Evolutionary conservation across 73 alveolate genomes (phyloP), one percentile per base, ranked within the genome.

Genomic region (Vitrella brassicaformis): DNA sequence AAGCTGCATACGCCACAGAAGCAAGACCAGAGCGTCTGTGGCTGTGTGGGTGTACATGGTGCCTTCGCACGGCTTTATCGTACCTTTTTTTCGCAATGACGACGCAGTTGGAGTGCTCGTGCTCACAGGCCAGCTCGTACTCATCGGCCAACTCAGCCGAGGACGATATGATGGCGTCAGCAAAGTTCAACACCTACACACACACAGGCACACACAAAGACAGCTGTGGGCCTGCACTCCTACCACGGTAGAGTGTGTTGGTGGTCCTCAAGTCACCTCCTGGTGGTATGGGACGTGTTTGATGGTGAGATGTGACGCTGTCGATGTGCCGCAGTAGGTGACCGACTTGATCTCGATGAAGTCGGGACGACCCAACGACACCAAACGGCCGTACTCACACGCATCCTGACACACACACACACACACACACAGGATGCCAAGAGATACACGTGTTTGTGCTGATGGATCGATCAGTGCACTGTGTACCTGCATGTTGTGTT

Each of bases 51-150:
- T 39, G 56, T 39, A 14, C 56, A 39, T 39, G 56, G 56, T 39
- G 56, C 56, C 4, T 39, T 4, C 56, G n/a, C n/a, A n/a, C n/a
- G n/a, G 4, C 56, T 8, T 39, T 39, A 8, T 39, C 56, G 4
- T 39, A 39, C 56, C 22, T 39, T 39, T 39, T 39, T 14, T 39
- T 39, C 56, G 56, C 56, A 39, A 39, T 39, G 56, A 39, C 22
- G 56, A 39, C 56, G 56, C 56, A 39, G 56, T 78, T 68, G 84
- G 77, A 67, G 32, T 78, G 84, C 68, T 78, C 72, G 66, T 78
- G 84, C 32, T 78, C 84, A 47, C 84, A 78, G 7, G 84, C 84
- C 28, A 78, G 72, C 68, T 78, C 84, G 31, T 78, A 78, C 67
- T 56, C 69, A 8, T 8, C 25, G 10, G 25, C 29, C 29, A 56